Base-by-base conservation (phyloP, 176 grass and related monocot genomes). In the Rhipidocladum racemiflorum region DNA sequence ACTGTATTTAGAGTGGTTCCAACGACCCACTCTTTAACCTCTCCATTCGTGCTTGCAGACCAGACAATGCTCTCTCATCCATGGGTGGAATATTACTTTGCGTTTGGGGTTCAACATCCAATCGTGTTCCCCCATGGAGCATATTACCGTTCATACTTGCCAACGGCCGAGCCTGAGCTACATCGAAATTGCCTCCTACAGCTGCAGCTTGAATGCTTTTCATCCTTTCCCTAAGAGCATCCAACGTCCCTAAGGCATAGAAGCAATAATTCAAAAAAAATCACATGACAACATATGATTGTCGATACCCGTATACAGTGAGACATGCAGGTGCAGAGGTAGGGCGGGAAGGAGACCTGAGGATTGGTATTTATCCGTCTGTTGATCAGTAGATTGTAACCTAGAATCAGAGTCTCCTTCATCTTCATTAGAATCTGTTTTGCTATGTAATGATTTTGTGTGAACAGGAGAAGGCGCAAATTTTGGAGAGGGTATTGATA, bases 181-280 rank as follows among this genome's bases (percentile, higher is more conserved):
- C 84, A 76, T 95, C 95, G 5, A 94, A 78, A 77, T 89, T 85
- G 13, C 89, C 87, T 70, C 89, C 87, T 10, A 90, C 90, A 43
- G 95, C 92, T 67, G 92, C 95, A 56, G 95, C 95, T 86, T 99
- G 96, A 50, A 99, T 99, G 76, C 90, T 99, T 93, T 92, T 99
- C 96, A 99, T 99, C 80, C 96, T 90, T 78, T 99, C 96, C 77
- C 96, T 91, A 51, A 99, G 90, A 61, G 96, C 96, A 84, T 89
- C 90, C 80, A 92, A 84, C 29, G 90, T 87, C 5, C 90, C 90
- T 70, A 80, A 38, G 43, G 4, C 77, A 62, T 14, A 45, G 4
- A 72, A 54, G 82, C 23, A 64, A 65, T 8, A 34, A 30, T 43
- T 55, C 32, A 45, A 82, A 42, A 82, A 42, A 2, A 56, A 61